Evolutionary conservation across 1,284 basidiomycete genomes (phyloP), one percentile per base, ranked within the genome.

Genomic region (Malassezia vespertilionis): DNA sequence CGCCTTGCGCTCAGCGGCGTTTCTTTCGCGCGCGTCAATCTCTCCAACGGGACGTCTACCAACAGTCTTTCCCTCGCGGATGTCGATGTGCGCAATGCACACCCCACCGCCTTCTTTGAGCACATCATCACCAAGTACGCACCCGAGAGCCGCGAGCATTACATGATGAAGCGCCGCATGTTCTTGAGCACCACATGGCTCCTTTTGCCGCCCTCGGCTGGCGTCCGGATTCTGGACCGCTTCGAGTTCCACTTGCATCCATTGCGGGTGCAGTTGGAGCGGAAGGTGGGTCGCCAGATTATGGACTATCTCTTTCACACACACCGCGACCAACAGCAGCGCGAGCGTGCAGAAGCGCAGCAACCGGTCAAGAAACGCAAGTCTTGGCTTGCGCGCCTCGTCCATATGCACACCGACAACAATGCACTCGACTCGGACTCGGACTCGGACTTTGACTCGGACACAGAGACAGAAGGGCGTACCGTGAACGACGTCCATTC

Each of bases 241-340:
- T 86, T 93, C 61, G 80, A 84, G 54, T 73, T 93, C 36, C 79
- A 80, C 35, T 74, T 93, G 42, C 86, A 93, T 71, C 90, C 90
- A 0, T 43, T 69, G 30, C 54, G 52, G 18, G 78, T 95, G 60
- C 81, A 84, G 37, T 76, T 95, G 14, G 86, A 89, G 61, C 77
- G 93, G 39, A 77, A 77, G 54, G 78, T 93, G 22, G 90, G 88
- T 4, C 77, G 78, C 20, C 78, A 81, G 52, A 82, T 95, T 56
- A 82, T 88, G 79, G 84, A 87, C 65, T 96, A 96, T 70, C 75
- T 95, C 35, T 95, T 79, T 62, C 67, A 66, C 36, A 75, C 64
- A 32, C 56, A 63, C 21, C 54, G 65, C 10, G 43, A 57, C 33
- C 43, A 54, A 21, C 52, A 61, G 28, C 43, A 46, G 40, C 52